phyloP scores from a whole-genome alignment of 1,139 yeast species.

The Magnusiomyces paraingens region DNA sequence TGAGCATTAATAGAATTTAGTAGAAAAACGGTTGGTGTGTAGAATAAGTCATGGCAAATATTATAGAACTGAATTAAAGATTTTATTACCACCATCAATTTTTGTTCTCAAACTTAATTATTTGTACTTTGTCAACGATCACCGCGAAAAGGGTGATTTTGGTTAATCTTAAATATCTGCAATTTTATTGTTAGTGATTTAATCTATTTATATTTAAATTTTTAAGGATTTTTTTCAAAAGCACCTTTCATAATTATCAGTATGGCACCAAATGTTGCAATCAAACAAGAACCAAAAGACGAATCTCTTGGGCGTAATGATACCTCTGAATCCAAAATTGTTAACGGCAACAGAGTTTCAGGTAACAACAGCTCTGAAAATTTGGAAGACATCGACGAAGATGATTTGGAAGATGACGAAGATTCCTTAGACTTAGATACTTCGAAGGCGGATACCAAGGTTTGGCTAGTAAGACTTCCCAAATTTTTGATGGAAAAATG shows the following conservation, averaged over 20 bases:
- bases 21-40: neutral
- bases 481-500: conserved; percentile 78
- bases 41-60: conserved; percentile 14
- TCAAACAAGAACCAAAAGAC: neutral
- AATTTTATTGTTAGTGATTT: too few relatives aligned
- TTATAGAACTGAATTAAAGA: conserved; percentile 19
- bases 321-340: neutral
- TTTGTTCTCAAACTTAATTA: too few relatives aligned
- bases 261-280: neutral
- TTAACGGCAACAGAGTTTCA: neutral
- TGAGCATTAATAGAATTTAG: too few relatives aligned
- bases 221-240: too few relatives aligned
- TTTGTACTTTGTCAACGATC: too few relatives aligned
- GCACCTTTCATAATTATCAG: too few relatives aligned
- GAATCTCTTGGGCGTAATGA: neutral
- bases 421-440: conserved; percentile 39
- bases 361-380: neutral
- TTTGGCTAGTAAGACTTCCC: conserved; percentile 91
- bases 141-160: too few relatives aligned
- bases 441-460: conserved; percentile 41
- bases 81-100: neutral
- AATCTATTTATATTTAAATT: too few relatives aligned
- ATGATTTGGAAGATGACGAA: conserved; percentile 35
- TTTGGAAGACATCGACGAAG: conserved; percentile 17
- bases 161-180: too few relatives aligned